Evolutionary conservation across 768 basidiomycete species (phyloP).

Genomic region (Boletus sp.): DNA sequence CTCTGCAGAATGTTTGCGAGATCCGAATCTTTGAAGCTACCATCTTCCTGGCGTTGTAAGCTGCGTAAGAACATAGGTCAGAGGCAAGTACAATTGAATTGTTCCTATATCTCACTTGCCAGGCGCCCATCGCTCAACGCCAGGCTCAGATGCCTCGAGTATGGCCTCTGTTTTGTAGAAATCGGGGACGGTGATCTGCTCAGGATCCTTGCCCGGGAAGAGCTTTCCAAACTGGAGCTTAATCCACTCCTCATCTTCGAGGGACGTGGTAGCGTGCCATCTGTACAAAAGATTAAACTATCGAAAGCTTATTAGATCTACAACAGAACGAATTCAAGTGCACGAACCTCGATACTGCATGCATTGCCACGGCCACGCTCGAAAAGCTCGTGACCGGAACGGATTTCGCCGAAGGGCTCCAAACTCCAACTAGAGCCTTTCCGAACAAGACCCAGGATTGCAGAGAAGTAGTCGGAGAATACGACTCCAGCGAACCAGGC

Average conservation of each 20-base stretch:
- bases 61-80: slow-evolving; percentile 36
- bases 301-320: neutral
- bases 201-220: slow-evolving; percentile 53
- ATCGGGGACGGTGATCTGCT: slow-evolving; percentile 46
- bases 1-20: slow-evolving; percentile 65
- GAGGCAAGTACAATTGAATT: neutral
- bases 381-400: slow-evolving; percentile 61
- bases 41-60: slow-evolving; percentile 57
- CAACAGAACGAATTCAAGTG: neutral
- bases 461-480: slow-evolving; percentile 83
- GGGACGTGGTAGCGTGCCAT: slow-evolving; percentile 81
- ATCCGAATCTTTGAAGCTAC: slow-evolving; percentile 63
- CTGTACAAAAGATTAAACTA: slow-evolving; percentile 86
- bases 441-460: slow-evolving; percentile 76
- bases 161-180: slow-evolving; percentile 48
- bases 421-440: slow-evolving; percentile 77
- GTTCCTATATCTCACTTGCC: slow-evolving; percentile 42
- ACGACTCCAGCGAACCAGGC: slow-evolving; percentile 76
- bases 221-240: slow-evolving; percentile 44
- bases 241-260: slow-evolving; percentile 71
- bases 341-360: slow-evolving; percentile 73
- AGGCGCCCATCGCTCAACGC: slow-evolving; percentile 65
- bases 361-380: slow-evolving; percentile 81
- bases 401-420: slow-evolving; percentile 73
- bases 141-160: slow-evolving; percentile 41